These are phyloP conservation scores for Camellia sinensis DNA, from an alignment of 148 eudicot species.

Conservation along the genomic window DNA sequence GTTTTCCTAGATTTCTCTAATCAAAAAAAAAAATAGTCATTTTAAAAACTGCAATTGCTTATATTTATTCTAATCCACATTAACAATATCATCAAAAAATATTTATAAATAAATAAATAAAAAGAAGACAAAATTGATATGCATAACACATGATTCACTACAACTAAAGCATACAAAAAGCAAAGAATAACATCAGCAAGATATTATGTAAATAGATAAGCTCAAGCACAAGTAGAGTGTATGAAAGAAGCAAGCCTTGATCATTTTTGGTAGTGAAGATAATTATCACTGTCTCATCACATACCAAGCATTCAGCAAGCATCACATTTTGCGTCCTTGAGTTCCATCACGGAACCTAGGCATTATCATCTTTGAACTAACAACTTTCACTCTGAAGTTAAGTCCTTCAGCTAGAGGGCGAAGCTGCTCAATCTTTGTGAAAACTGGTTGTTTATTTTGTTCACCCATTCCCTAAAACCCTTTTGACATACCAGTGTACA, in stretches of 20 bases:
- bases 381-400: conserved; percentile 43
- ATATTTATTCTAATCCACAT: too few species aligned
- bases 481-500: background rate
- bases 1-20: too few species aligned
- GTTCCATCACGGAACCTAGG: conserved; percentile 33
- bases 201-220: background rate
- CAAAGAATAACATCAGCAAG: background rate
- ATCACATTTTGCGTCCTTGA: conserved; percentile 29
- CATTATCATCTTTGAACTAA: conserved; percentile 34
- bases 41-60: too few species aligned
- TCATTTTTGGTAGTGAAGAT: conserved; percentile 47
- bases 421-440: conserved; percentile 39
- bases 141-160: background rate
- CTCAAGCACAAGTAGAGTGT: background rate
- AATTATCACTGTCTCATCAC: conserved; percentile 51
- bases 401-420: conserved; percentile 43
- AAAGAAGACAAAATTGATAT: too few species aligned
- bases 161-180: background rate
- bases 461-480: conserved; percentile 37
- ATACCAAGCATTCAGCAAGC: conserved; percentile 49
- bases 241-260: conserved; percentile 32
- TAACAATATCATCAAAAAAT: too few species aligned
- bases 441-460: conserved; percentile 31
- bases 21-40: too few species aligned
- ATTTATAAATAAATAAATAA: too few species aligned